Percentiles rank a stretch among this genome's conserved stretches.
Conservation (phyloP, 345 rosid genomes). For the Arabis hirsuta region DNA sequence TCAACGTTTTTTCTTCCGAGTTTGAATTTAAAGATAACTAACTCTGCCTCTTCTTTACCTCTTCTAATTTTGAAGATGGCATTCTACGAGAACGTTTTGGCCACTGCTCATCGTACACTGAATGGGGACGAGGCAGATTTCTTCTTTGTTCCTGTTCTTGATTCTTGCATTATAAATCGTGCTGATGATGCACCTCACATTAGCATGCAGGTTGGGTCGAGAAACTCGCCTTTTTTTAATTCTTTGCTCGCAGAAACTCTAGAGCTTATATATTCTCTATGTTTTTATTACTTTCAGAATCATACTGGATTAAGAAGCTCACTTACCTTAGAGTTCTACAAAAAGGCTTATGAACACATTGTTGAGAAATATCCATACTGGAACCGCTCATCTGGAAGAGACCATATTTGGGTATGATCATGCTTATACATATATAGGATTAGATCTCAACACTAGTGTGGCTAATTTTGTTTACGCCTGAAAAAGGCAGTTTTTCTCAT, state of each 20-base stretch:
- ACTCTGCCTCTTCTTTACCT: slow-evolving; percentile 4
- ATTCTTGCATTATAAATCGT: slow-evolving; percentile 91
- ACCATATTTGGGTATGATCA: slow-evolving; percentile 92
- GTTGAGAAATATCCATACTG: slow-evolving; percentile 73
- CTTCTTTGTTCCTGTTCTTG: slow-evolving; percentile 98
- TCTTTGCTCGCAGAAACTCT: slow-evolving; percentile 19
- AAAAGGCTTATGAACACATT: slow-evolving; percentile 74
- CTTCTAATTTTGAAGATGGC: slow-evolving; percentile 67
- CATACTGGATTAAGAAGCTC: slow-evolving; percentile 87
- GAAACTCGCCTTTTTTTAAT: slow-evolving; percentile 8
- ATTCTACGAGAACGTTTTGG: slow-evolving; percentile 85
- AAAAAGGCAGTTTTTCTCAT: slow-evolving; percentile 86
- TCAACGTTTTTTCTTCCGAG: background rate
- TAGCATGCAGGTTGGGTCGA: slow-evolving; percentile 60
- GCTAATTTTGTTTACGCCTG: slow-evolving; percentile 42
- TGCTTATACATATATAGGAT: background rate
- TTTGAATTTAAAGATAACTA: background rate
- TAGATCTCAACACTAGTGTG: slow-evolving; percentile 42
- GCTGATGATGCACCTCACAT: slow-evolving; percentile 95
- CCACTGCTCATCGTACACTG: slow-evolving; percentile 78
- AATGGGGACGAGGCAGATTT: slow-evolving; percentile 96
- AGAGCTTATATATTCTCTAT: slow-evolving; percentile 20
- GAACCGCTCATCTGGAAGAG: slow-evolving; percentile 88
- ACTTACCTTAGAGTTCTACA: slow-evolving; percentile 83
- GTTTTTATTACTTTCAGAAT: slow-evolving; percentile 57